Base-by-base conservation (phyloP, 805 yeast species). In the Saturnispora sanitii region DNA sequence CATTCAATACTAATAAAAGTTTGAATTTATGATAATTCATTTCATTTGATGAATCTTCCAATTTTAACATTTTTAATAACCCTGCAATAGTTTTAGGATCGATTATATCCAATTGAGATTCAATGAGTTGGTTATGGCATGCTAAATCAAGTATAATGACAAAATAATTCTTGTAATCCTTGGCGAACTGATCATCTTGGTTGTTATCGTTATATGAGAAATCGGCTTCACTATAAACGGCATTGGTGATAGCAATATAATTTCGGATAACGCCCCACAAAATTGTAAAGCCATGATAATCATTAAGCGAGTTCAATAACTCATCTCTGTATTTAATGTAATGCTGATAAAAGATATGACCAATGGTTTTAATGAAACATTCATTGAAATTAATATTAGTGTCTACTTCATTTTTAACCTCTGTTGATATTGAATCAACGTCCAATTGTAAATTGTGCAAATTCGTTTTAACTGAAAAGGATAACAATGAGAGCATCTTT, bases 1-100 rank as follows among this genome's bases (percentile, higher is more conserved):
- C 96, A 59, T 88, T 88, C 20, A 88, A 64, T 1, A 86, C 78
- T 30, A 88, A 63, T 11, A 88, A 58, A 13, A 84, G 62, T 51
- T 77, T 79, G 63, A 87, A 78, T 45, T 80, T 77, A 30, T 83
- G 73, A 46, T 75, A 76, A 53, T 77, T 80, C 46, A 67, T 68
- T 36, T 76, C 70, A 53, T 80, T 79, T 34, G 70, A 74, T 8
- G 70, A 70, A 17, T 59, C 58, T 25, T 66, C 57, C 21, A 58
- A 50, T 35, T 67, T 56, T 17, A 80, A 54, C 1, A 70, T 60
- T 15, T 62, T 54, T 49, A 77, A 69, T 38, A 79, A 50, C 46
- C 60, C 73, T 41, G 64, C 64, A 13, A 78, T 57, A 40, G 77
- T 71, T 31, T 62, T 64, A 21, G 56, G 57, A 35, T 68, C 68